Percentiles rank a stretch among this genome's conserved stretches.
These are phyloP conservation scores for Peltaster fructicola DNA, from an alignment of 2,329 filamentous ascomycete genomes.

Conservation along the genomic window DNA sequence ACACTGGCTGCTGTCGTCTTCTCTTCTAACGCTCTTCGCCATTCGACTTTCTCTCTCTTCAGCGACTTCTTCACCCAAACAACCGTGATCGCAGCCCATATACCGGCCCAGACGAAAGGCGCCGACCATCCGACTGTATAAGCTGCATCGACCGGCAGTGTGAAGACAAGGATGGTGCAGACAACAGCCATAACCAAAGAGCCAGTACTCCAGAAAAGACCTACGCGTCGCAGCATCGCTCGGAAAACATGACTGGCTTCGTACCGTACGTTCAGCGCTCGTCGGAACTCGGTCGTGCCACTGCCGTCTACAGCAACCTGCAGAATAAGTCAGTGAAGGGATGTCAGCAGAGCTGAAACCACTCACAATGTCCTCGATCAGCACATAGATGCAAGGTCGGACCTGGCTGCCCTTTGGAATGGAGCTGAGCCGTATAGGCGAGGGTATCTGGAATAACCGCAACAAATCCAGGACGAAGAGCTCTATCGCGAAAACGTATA, in stretches of 20 bases:
- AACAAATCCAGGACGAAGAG: constrained; percentile 32
- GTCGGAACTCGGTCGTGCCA: constrained; percentile 34
- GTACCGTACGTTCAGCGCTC: constrained; percentile 34
- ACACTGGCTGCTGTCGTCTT: constrained; percentile 6
- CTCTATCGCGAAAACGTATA: constrained; percentile 34
- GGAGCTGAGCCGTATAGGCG: constrained; percentile 35
- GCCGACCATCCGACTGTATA: constrained; percentile 33
- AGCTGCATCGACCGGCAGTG: constrained; percentile 28
- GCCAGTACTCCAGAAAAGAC: constrained; percentile 35
- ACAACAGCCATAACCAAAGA: constrained; percentile 23
- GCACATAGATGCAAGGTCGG: constrained; percentile 35
- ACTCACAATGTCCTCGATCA: constrained; percentile 38
- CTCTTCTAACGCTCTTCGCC: constrained; percentile 18
- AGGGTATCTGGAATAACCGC: constrained; percentile 26
- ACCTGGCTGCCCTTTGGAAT: constrained; percentile 33
- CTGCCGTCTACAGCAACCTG: constrained; percentile 35
- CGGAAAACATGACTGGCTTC: constrained; percentile 36
- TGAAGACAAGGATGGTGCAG: constrained; percentile 30
- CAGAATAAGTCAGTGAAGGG: no score
- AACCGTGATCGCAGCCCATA: constrained; percentile 29
- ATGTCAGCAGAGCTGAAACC: no score
- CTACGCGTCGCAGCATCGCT: constrained; percentile 33
- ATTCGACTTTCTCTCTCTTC: constrained; percentile 17
- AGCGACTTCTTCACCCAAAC: constrained; percentile 25
- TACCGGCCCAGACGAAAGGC: constrained; percentile 32